These are phyloP conservation scores for Fusarium incarnatum DNA, from an alignment of 2,329 filamentous ascomycete species.

Conservation along the genomic window DNA sequence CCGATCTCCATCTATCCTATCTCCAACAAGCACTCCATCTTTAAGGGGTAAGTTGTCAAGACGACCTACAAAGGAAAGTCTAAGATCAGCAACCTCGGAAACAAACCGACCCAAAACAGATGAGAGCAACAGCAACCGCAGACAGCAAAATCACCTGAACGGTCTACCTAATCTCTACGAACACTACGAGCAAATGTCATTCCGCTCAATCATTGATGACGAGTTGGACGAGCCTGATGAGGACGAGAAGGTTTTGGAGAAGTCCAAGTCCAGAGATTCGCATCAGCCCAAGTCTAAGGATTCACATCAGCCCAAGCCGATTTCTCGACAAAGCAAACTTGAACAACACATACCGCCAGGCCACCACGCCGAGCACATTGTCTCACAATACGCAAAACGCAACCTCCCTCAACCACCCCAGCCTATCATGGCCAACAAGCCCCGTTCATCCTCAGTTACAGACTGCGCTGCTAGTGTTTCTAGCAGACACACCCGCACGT, in stretches of 20 bases:
- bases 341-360: slow-evolving; percentile 26
- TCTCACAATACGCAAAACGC: slow-evolving; percentile 46
- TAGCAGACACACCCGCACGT: slow-evolving; percentile 66
- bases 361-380: slow-evolving; percentile 39
- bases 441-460: slow-evolving; percentile 48
- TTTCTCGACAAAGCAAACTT: slow-evolving; percentile 25
- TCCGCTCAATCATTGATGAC: slow-evolving; percentile 56
- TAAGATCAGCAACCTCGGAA: slow-evolving; percentile 43
- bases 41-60: slow-evolving; percentile 50
- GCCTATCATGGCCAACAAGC: slow-evolving; percentile 34
- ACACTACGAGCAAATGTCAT: slow-evolving; percentile 69
- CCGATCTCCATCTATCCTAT: slow-evolving; percentile 58
- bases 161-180: slow-evolving; percentile 65
- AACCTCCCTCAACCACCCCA: slow-evolving; percentile 42
- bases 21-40: slow-evolving; percentile 50
- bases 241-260: slow-evolving; percentile 22
- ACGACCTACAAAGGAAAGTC: slow-evolving; percentile 53
- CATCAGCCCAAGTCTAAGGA: slow-evolving; percentile 24
- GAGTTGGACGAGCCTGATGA: slow-evolving; percentile 29
- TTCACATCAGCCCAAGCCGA: slow-evolving; percentile 25
- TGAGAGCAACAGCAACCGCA: slow-evolving; percentile 44
- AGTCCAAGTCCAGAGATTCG: slow-evolving; percentile 23
- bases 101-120: slow-evolving; percentile 41
- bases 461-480: slow-evolving; percentile 65
- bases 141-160: slow-evolving; percentile 46